Base-by-base conservation (phyloP, 164 flowering plant species). In the Nymphaea colorata region DNA sequence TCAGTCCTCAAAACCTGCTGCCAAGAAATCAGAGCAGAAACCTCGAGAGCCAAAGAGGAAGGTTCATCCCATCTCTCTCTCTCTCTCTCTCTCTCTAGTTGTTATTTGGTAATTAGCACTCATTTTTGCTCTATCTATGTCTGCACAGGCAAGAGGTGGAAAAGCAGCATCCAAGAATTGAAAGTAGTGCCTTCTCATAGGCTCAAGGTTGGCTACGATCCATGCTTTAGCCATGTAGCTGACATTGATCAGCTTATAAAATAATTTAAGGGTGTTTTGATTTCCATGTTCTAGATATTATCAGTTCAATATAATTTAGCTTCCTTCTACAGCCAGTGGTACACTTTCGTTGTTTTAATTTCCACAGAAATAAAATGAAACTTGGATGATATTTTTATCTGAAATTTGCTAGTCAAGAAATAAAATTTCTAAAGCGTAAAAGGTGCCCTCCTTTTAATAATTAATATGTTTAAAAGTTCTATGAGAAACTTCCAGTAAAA, bases 1-100 rank as follows among this genome's bases (percentile, higher is more conserved):
- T 66, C 76, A 76, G n/a, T 68, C 75, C 70, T 59, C 81, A 68
- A 78, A 77, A 41, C 61, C 71, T 4, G 76, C 76, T 68, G 74
- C 79, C 44, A 75, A 79, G 59, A 79, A 79, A 79, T 68, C 68
- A 1, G 81, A 70, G 69, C 76, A n/a, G 43, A 78, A 80, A 64
- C 74, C 81, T 61, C 71, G 73, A 42, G 79, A 75, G 71, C 71
- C 66, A n/a, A 68, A 45, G 79, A 79, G 77, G 78, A 79, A 74
- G 78, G 82, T 79, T n/a, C 36, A 6, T n/a, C 7, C 36, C 6
- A 10, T 36, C 64, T 36, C 25, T 61, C 64, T 61, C 64, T 61
- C 64, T 61, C 5, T 61, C 10, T 61, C 5, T 61, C 64, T 61
- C 64, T 61, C 41, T 16, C 63, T 61, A 8, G 8, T 10, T 8